A percentile compares a stretch with the other conserved stretches of the same genome.
Conservation (phyloP, 805 yeast species). For the Hanseniaspora hatyaiensis region DNA sequence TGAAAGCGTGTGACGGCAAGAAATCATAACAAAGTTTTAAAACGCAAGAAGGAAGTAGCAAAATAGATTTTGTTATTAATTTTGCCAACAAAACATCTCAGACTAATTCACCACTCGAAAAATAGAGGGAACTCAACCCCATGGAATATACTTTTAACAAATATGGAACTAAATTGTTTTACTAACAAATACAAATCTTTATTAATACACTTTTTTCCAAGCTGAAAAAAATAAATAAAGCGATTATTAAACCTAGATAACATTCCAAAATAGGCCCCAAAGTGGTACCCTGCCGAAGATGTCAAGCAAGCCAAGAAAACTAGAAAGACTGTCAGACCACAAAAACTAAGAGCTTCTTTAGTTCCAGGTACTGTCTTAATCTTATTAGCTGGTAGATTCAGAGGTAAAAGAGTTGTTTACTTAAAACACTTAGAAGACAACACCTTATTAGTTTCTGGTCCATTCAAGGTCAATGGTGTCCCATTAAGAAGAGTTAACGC, state of each 20-base stretch:
- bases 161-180: no score
- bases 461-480: conserved; percentile 99
- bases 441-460: conserved; percentile 95
- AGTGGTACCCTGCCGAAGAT: conserved; percentile 91
- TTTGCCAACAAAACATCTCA: no score
- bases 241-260: neutral
- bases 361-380: conserved; percentile 97
- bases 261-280: conserved; percentile 46
- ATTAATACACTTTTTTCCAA: neutral
- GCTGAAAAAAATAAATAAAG: neutral
- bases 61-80: no score
- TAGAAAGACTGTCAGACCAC: conserved; percentile 87
- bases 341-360: conserved; percentile 87
- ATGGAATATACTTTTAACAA: neutral
- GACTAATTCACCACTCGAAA: no score
- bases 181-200: neutral
- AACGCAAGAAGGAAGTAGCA: no score
- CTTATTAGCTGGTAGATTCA: conserved; percentile 97
- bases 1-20: no score
- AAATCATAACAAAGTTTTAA: no score
- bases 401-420: conserved; percentile 99
- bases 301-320: conserved; percentile 75
- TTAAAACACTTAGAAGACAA: conserved; percentile 94
- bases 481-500: conserved; percentile 99
- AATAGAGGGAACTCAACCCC: no score